phyloP scores from a whole-genome alignment of 257 asterid species.

The Cruciata laevipes region DNA sequence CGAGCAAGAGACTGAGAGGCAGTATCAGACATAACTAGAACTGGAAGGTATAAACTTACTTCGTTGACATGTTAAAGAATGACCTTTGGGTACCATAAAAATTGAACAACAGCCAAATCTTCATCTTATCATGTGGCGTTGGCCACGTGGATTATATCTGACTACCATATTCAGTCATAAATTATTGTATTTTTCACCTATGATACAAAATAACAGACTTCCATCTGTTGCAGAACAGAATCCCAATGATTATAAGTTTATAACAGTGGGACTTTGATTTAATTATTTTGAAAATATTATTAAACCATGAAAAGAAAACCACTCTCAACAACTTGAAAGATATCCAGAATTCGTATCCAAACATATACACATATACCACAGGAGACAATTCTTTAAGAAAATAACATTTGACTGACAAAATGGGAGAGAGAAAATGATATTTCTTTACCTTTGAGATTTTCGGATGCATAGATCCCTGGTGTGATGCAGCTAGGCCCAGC shows the following conservation, averaged over 20 bases:
- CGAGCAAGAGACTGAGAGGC: not conserved
- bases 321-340: constrained; percentile 2
- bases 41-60: not conserved
- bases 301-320: constrained; percentile 1
- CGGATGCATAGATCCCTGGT: constrained; percentile 97
- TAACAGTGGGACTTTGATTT: not conserved
- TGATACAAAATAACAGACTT: not conserved
- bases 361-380: not conserved
- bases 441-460: constrained; percentile 78
- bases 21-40: not conserved
- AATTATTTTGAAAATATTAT: not conserved
- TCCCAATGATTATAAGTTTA: too few species aligned
- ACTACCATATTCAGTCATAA: not conserved
- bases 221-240: not conserved
- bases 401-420: constrained; percentile 3
- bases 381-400: not conserved
- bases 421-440: constrained; percentile 17
- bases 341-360: not conserved
- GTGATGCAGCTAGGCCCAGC: constrained; percentile 98
- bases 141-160: not conserved
- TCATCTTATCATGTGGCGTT: not conserved
- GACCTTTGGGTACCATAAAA: not conserved
- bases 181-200: not conserved
- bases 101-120: not conserved
- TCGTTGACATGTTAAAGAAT: not conserved